These are phyloP conservation scores for Tylopilus felleus DNA, from an alignment of 768 basidiomycete species.

Conservation along the genomic window DNA sequence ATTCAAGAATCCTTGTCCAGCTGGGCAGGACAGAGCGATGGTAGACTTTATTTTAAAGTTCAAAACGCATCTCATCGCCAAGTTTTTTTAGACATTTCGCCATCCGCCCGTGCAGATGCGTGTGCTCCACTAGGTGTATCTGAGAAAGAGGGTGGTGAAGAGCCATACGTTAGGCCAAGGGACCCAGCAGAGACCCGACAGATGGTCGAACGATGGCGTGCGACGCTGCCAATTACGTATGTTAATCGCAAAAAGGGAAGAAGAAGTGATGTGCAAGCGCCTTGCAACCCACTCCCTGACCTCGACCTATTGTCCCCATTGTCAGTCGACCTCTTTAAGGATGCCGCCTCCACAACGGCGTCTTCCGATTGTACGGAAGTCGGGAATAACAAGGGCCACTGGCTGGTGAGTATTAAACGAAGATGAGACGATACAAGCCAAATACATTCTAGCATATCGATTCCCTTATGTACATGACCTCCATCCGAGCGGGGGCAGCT, in stretches of 20 bases:
- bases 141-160: conserved; percentile 20
- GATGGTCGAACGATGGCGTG: conserved; percentile 33
- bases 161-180: conserved; percentile 22
- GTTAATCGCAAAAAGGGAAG: conserved; percentile 13
- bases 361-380: conserved; percentile 33
- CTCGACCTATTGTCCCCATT: conserved; percentile 16
- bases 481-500: neutral
- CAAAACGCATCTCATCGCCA: neutral
- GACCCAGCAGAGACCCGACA: conserved; percentile 22
- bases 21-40: conserved; percentile 30
- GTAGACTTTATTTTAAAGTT: conserved; percentile 9
- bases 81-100: conserved; percentile 20
- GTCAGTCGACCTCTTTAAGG: conserved; percentile 22
- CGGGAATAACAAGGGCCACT: conserved; percentile 31
- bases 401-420: conserved; percentile 29
- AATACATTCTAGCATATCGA: neutral
- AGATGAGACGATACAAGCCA: conserved; percentile 5
- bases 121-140: conserved; percentile 16
- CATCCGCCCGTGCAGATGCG: conserved; percentile 19
- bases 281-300: conserved; percentile 7
- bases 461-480: neutral
- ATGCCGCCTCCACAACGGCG: conserved; percentile 26
- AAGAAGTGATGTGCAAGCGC: conserved; percentile 3
- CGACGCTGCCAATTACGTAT: conserved; percentile 20
- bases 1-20: conserved; percentile 30